Base-by-base conservation (phyloP, 805 yeast species). In the Deakozyma indianensis region DNA sequence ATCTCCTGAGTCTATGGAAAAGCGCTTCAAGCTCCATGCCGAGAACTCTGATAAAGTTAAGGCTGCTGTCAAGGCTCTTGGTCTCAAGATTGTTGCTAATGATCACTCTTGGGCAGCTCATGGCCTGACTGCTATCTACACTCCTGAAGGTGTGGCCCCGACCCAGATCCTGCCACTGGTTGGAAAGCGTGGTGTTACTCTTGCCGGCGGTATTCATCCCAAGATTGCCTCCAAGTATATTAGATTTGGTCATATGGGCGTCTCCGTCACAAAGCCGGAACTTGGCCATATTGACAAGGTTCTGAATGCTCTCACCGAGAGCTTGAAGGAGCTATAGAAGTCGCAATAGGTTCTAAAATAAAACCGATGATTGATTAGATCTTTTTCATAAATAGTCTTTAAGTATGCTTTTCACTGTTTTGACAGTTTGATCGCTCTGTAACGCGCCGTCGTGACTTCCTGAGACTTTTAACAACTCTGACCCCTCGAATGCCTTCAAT, bases 181-280 rank as follows among this genome's bases (percentile, higher is more conserved):
- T 51, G 75, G 78, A 49, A 63, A 70, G 44, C 74, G 77, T 53
- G 88, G 87, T 18, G 75, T 83, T 57, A 75, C 80, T 22, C 73
- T 88, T 43, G 95, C 96, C 41, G 94, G 92, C 43, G 96, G 96
- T 48, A 81, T 88, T 52, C 90, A 83, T 67, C 79, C 77, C 63
- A 85, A 78, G 22, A 77, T 86, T 56, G 80, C 77, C 42, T 74
- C 82, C 48, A 79, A 81, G 62, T 88, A 88, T 68, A 84, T 90
- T 69, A 77, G 97, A 65, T 78, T 88, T 48, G 97, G 97, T 28
- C 97, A 88, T 67, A 90, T 90, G 97, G 96, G 96, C 51, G 79
- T 77, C 48, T 73, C 87, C 42, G 83, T 80, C 11, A 65, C 75
- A 48, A 77, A 78, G 53, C 69, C 65, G 32, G 63, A 66, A 45